Conservation (phyloP, 805 yeast species). For the Lachancea kluyveri region DNA sequence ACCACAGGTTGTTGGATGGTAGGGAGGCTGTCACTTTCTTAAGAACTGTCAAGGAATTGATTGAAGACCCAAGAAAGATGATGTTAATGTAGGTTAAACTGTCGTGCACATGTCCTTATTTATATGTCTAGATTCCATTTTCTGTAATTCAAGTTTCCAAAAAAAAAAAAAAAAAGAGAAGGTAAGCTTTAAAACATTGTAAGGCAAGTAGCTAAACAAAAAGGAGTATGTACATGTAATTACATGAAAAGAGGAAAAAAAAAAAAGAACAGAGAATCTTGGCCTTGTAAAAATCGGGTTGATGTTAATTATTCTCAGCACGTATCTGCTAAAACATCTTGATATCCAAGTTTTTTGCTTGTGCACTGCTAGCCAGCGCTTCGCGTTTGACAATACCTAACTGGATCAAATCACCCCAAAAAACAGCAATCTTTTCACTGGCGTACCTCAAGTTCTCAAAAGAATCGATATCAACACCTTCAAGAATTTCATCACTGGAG, state of each 20-base stretch:
- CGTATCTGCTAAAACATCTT: conserved; percentile 1
- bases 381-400: conserved; percentile 44
- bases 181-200: no score
- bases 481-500: conserved; percentile 22
- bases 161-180: no score
- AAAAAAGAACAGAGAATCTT: no score
- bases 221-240: no score
- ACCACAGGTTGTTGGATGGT: conserved; percentile 96
- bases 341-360: conserved; percentile 4
- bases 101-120: no score
- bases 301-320: not conserved
- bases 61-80: conserved; percentile 99
- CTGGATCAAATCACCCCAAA: conserved; percentile 67
- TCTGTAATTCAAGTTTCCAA: no score
- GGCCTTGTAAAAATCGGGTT: no score
- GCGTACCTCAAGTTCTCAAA: conserved; percentile 78
- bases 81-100: conserved; percentile 40
- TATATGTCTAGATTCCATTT: no score
- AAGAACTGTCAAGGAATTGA: conserved; percentile 91
- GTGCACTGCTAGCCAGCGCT: conserved; percentile 7
- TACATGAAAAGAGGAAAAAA: no score
- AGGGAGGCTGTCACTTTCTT: conserved; percentile 98
- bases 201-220: no score
- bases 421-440: conserved; percentile 63
- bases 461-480: conserved; percentile 45